phyloP scores from a whole-genome alignment of 768 basidiomycete genomes.

The Trametes coccinea region DNA sequence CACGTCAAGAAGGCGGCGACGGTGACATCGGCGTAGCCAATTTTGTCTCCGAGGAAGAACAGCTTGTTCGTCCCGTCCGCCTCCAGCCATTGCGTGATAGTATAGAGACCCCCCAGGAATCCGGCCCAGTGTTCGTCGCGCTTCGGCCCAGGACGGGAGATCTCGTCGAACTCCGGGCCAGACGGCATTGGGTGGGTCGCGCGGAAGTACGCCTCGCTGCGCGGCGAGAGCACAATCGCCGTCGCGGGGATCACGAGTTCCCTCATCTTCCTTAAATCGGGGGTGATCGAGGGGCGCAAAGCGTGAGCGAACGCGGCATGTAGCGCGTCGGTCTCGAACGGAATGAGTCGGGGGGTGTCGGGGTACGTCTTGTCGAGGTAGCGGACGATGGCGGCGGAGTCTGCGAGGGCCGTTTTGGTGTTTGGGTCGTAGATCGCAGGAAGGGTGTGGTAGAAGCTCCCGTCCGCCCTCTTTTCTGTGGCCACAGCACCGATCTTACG shows the following conservation, averaged over 20 bases:
- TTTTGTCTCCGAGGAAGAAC: constrained; percentile 37
- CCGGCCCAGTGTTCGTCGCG: constrained; percentile 15
- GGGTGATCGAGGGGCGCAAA: constrained; percentile 27
- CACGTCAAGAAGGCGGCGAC: constrained; percentile 39
- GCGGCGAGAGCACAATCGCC: constrained; percentile 7
- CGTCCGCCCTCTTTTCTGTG: constrained; percentile 35
- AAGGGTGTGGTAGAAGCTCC: constrained; percentile 42
- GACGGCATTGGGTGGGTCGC: constrained; percentile 32
- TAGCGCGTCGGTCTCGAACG: constrained; percentile 40
- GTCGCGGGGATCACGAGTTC: constrained; percentile 20
- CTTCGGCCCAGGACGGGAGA: constrained; percentile 33
- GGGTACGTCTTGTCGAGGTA: constrained; percentile 57
- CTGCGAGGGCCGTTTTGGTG: constrained; percentile 40
- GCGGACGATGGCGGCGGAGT: constrained; percentile 48
- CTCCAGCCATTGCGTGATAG: constrained; percentile 33
- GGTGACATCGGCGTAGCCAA: constrained; percentile 37
- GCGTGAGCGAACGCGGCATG: constrained; percentile 39
- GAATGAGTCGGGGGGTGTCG: constrained; percentile 40
- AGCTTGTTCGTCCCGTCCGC: constrained; percentile 28
- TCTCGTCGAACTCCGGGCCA: constrained; percentile 22
- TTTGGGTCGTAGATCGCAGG: constrained; percentile 53
- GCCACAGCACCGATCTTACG: constrained; percentile 40
- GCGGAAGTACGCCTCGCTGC: constrained; percentile 34
- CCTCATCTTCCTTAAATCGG: not conserved
- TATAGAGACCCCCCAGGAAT: constrained; percentile 28